Evolutionary conservation across 768 basidiomycete genomes (phyloP), one percentile per base, ranked within the genome.

Genomic region (Omphalotus guepiniiformis): DNA sequence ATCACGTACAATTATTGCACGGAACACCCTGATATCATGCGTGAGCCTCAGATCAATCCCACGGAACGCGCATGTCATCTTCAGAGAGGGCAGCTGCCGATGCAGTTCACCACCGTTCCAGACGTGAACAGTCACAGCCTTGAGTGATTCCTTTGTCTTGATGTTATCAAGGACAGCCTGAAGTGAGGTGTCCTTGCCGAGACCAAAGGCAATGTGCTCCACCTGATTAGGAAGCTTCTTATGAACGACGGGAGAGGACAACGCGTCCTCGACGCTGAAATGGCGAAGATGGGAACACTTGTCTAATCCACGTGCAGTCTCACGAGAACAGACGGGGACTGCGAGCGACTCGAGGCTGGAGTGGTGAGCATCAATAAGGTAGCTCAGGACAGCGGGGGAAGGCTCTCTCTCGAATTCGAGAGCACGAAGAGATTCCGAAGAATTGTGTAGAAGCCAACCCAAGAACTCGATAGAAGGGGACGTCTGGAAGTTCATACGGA

Each of bases 391-490:
- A 12, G 76, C 72, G 6, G 63, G 49, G 35, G 76, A 71, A 1
- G 84, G 83, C 51, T 85, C 79, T 48, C 83, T 72, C 42, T 77
- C 77, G 47, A 87, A 67, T 47, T 82, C 78, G 47, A 88, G 67
- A 25, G 67, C 62, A 46, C 69, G 70, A 38, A 85, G 69, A n/a
- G 70, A 69, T 36, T 60, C 61, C 19, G 63, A 53, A 27, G 83
- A 83, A 48, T 76, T 71, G 55, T 78, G 74, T 21, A 87, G 78
- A 47, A 89, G 77, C 86, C 85, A 87, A 29, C 74, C 68, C 55
- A 85, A 64, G 62, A 87, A 82, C 28, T 83, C 80, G 38, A 76
- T 58, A 2, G 80, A 74, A 18, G 83, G 82, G 6, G 76, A 63
- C n/a, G 68, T 60, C 58, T 85, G 84, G 62, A 82, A 80, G 63